Percentiles rank a stretch among this genome's conserved stretches.
These are phyloP conservation scores for Dendrobium nobile DNA, from an alignment of 106 monocot species.

Conservation along the genomic window DNA sequence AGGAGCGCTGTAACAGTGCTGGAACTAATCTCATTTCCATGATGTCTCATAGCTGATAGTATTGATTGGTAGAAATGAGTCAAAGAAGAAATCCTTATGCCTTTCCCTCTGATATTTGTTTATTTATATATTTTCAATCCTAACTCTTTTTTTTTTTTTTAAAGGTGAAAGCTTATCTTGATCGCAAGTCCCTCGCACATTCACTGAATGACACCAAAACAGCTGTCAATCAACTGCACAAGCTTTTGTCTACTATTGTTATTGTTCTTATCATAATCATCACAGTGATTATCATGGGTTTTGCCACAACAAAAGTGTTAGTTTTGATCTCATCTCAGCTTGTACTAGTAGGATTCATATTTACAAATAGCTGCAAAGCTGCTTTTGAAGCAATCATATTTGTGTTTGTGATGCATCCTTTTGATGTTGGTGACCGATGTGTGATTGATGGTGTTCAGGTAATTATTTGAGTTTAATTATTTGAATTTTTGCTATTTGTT, in stretches of 20 bases:
- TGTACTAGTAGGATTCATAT: slow-evolving; percentile 71
- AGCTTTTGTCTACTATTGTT: slow-evolving; percentile 39
- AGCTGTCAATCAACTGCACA: slow-evolving; percentile 77
- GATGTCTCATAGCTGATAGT: neutral
- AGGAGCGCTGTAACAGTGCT: neutral
- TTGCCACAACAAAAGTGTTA: slow-evolving; percentile 78
- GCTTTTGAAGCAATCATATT: slow-evolving; percentile 85
- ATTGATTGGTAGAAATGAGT: too few species aligned
- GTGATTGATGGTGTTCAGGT: slow-evolving; percentile 88
- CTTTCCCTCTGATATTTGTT: neutral
- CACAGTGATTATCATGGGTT: slow-evolving; percentile 60
- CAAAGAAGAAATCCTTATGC: too few species aligned
- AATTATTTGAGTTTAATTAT: slow-evolving; percentile 4
- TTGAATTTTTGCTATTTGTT: neutral
- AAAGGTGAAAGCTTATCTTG: slow-evolving; percentile 82
- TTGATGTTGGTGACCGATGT: slow-evolving; percentile 96
- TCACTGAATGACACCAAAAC: slow-evolving; percentile 92
- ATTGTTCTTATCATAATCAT: slow-evolving; percentile 44
- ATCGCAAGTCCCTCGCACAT: slow-evolving; percentile 74
- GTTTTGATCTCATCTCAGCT: slow-evolving; percentile 84
- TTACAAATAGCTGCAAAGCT: slow-evolving; percentile 86
- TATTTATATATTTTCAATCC: neutral
- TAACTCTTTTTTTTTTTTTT: neutral
- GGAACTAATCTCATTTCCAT: neutral
- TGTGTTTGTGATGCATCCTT: slow-evolving; percentile 95